A percentile compares a stretch with the other conserved stretches of the same genome.
Conservation (phyloP, 257 asterid genomes). For the Schizonepeta tenuifolia region DNA sequence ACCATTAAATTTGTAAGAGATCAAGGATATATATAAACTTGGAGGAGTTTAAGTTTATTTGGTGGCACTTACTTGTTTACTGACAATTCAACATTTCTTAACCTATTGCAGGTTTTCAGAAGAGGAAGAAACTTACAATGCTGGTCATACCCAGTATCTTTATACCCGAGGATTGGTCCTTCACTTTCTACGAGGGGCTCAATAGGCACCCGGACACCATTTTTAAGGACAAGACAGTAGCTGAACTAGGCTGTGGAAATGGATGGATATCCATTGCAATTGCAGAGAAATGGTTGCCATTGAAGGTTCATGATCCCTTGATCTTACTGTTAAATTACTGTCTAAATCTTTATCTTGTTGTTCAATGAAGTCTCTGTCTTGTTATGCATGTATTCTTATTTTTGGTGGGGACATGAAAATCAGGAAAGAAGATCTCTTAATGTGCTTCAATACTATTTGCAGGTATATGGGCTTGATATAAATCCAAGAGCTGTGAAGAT, state of each 20-base stretch:
- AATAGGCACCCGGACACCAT: slow-evolving; percentile 94
- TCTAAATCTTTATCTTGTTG: slow-evolving; percentile 12
- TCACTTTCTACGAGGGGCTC: slow-evolving; percentile 95
- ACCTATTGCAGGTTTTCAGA: slow-evolving; percentile 56
- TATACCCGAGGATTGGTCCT: slow-evolving; percentile 98
- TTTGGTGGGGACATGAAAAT: slow-evolving; percentile 27
- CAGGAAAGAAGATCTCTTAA: slow-evolving; percentile 29
- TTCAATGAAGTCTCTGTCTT: neutral
- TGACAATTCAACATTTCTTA: neutral
- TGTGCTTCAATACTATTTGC: slow-evolving; percentile 39
- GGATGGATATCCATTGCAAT: slow-evolving; percentile 99
- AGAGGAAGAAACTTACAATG: slow-evolving; percentile 88
- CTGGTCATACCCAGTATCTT: slow-evolving; percentile 97
- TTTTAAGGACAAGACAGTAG: slow-evolving; percentile 85
- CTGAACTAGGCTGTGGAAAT: slow-evolving; percentile 99
- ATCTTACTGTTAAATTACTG: slow-evolving; percentile 18
- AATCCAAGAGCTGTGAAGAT: slow-evolving; percentile 96
- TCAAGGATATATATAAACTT: neutral
- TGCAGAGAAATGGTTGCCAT: slow-evolving; percentile 95
- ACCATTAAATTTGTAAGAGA: neutral
- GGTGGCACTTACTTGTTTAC: neutral
- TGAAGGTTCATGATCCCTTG: slow-evolving; percentile 55
- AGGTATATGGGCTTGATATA: slow-evolving; percentile 99
- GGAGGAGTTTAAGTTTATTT: slow-evolving; percentile 9
- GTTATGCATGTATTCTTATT: slow-evolving; percentile 19